Conservation (phyloP, 1,139 yeast genomes). For the Oligophagozyma castellii region DNA sequence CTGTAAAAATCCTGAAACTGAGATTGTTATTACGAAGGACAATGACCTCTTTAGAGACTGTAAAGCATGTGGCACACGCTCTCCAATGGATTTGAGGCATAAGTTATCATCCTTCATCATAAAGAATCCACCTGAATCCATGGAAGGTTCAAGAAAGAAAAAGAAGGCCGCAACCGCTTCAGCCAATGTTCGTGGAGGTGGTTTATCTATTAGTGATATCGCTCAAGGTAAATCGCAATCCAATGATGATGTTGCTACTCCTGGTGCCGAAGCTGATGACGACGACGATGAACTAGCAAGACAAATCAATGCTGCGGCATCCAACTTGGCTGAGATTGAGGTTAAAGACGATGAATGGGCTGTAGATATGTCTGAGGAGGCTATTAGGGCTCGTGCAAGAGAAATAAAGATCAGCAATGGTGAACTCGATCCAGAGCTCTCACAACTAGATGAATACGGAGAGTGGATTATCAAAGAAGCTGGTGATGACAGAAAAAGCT, state of each 20-base stretch:
- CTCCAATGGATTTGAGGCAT: constrained; percentile 74
- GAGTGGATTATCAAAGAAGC: constrained; percentile 62
- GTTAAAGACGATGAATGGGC: constrained; percentile 94
- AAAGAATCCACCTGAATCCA: constrained; percentile 78
- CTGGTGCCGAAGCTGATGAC: constrained; percentile 30
- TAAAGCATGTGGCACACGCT: constrained; percentile 94
- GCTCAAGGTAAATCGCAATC: constrained; percentile 42
- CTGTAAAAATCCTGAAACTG: constrained; percentile 97
- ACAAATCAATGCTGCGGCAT: constrained; percentile 77
- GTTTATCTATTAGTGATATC: constrained; percentile 63
- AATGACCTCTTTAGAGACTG: constrained; percentile 80
- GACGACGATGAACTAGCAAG: constrained; percentile 70
- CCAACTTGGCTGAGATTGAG: constrained; percentile 41
- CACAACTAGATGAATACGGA: constrained; percentile 62
- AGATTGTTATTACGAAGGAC: constrained; percentile 65
- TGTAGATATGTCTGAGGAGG: constrained; percentile 94
- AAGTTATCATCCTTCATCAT: constrained; percentile 75
- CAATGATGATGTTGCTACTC: constrained; percentile 20
- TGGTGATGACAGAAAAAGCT: constrained; percentile 37
- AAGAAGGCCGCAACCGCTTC: constrained; percentile 82
- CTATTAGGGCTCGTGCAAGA: constrained; percentile 83
- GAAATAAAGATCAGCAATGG: constrained; percentile 52
- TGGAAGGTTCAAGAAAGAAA: constrained; percentile 40
- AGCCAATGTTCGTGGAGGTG: constrained; percentile 84
- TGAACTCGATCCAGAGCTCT: constrained; percentile 28